phyloP scores from a whole-genome alignment of 2,329 filamentous ascomycete species.

The Ceratocystis alfenasii region DNA sequence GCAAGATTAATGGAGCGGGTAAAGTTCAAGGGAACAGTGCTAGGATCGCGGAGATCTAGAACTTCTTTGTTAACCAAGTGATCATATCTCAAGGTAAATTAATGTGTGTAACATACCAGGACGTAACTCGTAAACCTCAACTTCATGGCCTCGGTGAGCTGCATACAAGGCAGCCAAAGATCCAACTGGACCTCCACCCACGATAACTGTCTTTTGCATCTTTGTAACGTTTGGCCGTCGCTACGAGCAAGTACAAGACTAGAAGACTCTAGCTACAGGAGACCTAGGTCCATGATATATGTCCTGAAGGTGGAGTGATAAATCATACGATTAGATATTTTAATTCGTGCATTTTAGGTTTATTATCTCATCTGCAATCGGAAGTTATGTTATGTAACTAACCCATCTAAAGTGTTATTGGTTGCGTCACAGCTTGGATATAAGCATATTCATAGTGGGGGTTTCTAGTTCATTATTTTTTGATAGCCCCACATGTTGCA shows the following conservation, averaged over 20 bases:
- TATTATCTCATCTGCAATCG: not conserved
- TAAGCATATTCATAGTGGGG: not conserved
- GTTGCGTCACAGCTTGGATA: constrained; percentile 4
- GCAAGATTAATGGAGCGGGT: constrained; percentile 98
- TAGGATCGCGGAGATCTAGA: constrained; percentile 72
- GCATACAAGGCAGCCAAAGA: constrained; percentile 87
- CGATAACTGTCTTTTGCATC: constrained; percentile 60
- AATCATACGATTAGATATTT: constrained; percentile 6
- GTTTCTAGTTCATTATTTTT: no score
- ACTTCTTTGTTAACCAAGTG: not conserved
- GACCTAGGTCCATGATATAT: not conserved
- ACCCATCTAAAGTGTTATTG: not conserved
- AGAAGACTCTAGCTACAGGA: not conserved
- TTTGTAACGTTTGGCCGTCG: not conserved
- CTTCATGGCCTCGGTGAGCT: constrained; percentile 72
- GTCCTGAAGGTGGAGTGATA: not conserved
- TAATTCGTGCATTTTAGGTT: not conserved
- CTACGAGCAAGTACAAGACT: not conserved
- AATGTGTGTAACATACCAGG: constrained; percentile 52
- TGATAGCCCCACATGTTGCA: not conserved
- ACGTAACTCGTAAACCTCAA: constrained; percentile 88
- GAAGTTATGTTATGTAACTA: not conserved
- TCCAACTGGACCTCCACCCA: constrained; percentile 88
- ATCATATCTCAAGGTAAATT: not conserved
- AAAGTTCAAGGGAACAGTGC: constrained; percentile 80